These are phyloP conservation scores for Colletotrichum viniferum DNA, from an alignment of 2,329 filamentous ascomycete species.

Conservation along the genomic window DNA sequence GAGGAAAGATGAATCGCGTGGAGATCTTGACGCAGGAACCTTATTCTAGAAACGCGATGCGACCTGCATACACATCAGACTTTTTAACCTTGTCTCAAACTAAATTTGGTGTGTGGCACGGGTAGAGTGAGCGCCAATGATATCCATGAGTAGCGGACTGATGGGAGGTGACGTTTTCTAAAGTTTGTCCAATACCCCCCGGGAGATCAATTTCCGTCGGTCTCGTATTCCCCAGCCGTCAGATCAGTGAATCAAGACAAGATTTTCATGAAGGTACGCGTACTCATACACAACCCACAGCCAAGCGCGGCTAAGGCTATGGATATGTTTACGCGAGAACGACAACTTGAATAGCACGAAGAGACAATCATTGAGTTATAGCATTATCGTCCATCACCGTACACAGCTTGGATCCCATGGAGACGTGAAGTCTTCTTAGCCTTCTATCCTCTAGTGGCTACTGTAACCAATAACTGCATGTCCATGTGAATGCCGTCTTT, in stretches of 20 bases:
- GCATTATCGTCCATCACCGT: background rate
- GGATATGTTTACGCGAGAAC: background rate
- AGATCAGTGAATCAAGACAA: background rate
- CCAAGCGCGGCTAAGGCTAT: background rate
- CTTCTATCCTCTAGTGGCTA: background rate
- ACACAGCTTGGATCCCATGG: background rate
- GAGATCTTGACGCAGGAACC: background rate
- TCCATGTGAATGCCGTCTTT: conserved; percentile 1
- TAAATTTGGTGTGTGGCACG: background rate
- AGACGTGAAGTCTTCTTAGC: background rate
- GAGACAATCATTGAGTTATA: background rate
- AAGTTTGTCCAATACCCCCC: background rate
- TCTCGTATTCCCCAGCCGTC: background rate
- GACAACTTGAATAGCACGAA: background rate
- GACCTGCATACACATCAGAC: background rate
- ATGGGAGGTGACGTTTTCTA: background rate
- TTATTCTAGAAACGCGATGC: background rate
- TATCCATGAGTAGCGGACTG: background rate
- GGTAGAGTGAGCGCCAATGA: background rate
- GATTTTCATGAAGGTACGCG: background rate
- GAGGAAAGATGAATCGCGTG: background rate
- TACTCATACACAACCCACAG: background rate
- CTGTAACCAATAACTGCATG: background rate
- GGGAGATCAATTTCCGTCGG: background rate
- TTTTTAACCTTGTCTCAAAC: background rate